A percentile compares a stretch with the other conserved stretches of the same genome.
phyloP scores from a whole-genome alignment of 2,329 filamentous ascomycete genomes.

The Ascochyta viciae-villosae region DNA sequence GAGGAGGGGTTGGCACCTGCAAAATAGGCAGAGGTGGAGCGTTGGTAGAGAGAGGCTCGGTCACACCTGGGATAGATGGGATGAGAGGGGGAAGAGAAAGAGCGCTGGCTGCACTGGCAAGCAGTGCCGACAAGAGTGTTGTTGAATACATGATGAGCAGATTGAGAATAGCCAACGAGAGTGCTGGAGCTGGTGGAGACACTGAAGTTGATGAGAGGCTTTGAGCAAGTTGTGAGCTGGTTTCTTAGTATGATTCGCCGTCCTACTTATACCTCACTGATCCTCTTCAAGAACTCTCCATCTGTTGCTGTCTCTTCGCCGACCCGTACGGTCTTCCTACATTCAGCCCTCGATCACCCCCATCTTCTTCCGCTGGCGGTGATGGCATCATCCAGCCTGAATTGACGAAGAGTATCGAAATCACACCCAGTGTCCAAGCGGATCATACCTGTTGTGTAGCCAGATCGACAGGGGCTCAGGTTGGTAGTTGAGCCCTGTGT shows the following conservation, averaged over 20 bases:
- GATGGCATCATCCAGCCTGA: conserved; percentile 27
- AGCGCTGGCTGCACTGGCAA: conserved; percentile 28
- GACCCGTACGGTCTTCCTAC: neutral
- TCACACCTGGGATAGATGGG: conserved; percentile 65
- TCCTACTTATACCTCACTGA: conserved; percentile 31
- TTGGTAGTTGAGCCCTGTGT: neutral
- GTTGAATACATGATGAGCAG: conserved; percentile 31
- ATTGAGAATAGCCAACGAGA: conserved; percentile 2
- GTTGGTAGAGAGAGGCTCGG: conserved; percentile 60
- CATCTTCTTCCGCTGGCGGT: conserved; percentile 23
- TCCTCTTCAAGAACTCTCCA: neutral
- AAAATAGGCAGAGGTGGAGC: conserved; percentile 65
- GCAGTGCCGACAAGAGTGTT: conserved; percentile 26
- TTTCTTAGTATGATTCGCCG: conserved; percentile 16
- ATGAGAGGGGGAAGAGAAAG: conserved; percentile 63
- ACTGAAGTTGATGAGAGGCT: conserved; percentile 26
- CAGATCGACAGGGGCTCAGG: conserved; percentile 27
- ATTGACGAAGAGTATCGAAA: conserved; percentile 33
- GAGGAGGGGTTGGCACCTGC: conserved; percentile 65
- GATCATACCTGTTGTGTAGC: conserved; percentile 14
- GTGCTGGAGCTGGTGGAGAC: conserved; percentile 3
- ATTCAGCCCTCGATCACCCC: conserved; percentile 18
- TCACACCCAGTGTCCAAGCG: neutral
- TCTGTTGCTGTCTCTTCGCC: neutral
- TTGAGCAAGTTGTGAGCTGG: conserved; percentile 39